Evolutionary conservation across 1,284 basidiomycete species (phyloP), one percentile per base, ranked within the genome.

Genomic region (Cryptococcus wingfieldii): DNA sequence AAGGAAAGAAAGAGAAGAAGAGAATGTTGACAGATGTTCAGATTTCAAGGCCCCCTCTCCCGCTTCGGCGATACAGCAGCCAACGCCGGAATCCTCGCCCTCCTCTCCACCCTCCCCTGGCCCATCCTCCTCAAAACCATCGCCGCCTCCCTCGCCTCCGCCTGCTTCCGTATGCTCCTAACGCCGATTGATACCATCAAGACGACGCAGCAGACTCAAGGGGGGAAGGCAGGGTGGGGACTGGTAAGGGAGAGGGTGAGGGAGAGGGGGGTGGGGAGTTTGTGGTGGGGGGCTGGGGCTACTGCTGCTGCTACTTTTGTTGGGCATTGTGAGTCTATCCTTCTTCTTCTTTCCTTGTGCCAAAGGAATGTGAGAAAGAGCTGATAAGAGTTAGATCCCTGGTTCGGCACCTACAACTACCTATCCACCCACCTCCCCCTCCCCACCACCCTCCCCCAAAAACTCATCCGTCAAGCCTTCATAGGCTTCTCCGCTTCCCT

Each of bases 261-360:
- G 69, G 80, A 76, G 51, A 85, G 90, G 64, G 91, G 91, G 2
- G 74, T 93, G 16, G 82, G 82, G 27, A 84, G 86, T 16, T 70
- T 95, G 25, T 95, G 89, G 88, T 91, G 88, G 62, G 90, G 90
- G 25, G 90, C 90, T 0, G 66, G 88, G 45, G 91, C 90, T 0
- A 93, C 90, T 0, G 90, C 90, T 1, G 90, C 86, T 5, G 91
- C 90, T 7, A 92, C 90, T 0, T 92, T 94, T 64, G 90, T 91
- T n/a, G 91, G 91, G 0, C 83, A 90, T 72, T 94, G 89, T 72
- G 54, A 64, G 72, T 69, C 10, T 13, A 13, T 9, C 23, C 87
- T 87, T 7, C 72, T 18, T 6, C 10, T 34, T 25, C 14, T 18
- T 19, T 18, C 7, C 38, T 1, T 31, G n/a, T 2, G 34, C 25